Evolutionary conservation across 306 rosid species (phyloP), one percentile per base, ranked within the genome.

Genomic region (Fragaria nilgerrensis): DNA sequence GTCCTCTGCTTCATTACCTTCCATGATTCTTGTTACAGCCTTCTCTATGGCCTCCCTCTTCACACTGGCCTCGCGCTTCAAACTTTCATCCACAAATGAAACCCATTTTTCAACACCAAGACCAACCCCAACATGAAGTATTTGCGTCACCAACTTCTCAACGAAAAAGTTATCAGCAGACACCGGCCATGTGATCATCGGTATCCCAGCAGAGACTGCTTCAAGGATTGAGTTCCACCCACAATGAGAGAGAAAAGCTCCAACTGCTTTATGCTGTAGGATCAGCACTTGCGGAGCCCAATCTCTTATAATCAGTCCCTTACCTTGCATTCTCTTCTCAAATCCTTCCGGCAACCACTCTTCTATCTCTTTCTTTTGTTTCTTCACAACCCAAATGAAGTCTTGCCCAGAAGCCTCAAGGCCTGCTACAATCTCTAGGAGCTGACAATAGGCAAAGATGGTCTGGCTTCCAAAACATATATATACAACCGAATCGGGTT

Each of bases 191-290:
- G 86, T 77, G 10, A 80, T 34, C 81, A 82, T 17, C 0, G 86
- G 82, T 34, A 79, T 9, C 17, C 86, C 86, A 0, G 73, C 76
- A 25, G 78, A 68, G 2, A 82, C 16, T 17, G 64, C 86, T 80
- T 82, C 86, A 4, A 85, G 76, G 2, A 75, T n/a, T 9, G 85
- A 84, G 43, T 81, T 84, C 85, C 85, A 84, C 2, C 88, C 61
- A 53, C 59, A 53, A 5, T 53, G 27, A 53, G 11, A 20, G 27
- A 53, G 61, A 53, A 53, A 53, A 20, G 27, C 13, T 20, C 61
- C 61, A 20, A 20, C 13, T 7, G 61, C 61, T 20, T 53, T 7
- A 53, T 8, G 61, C 27, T 53, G 27, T 20, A 53, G 27, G 25
- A 53, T 53, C 61, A 7, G 2, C 59, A 53, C 25, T 53, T 53